Evolutionary conservation across 2,329 filamentous ascomycete genomes (phyloP), one percentile per base, ranked within the genome.

Genomic region (Knufia fluminis): DNA sequence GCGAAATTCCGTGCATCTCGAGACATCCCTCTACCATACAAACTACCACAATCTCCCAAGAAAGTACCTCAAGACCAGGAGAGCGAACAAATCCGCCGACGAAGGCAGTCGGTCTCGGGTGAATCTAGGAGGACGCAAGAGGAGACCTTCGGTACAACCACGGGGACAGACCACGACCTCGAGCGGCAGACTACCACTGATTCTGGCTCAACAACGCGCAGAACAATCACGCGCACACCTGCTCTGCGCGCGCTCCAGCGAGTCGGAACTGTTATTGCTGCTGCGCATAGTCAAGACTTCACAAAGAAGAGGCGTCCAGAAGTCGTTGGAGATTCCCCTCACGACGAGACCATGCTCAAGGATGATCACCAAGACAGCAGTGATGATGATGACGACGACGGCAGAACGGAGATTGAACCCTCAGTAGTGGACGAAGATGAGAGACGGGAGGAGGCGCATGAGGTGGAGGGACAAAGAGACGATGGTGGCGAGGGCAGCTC

Each of bases 261-360:
- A 1, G 74, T 83, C 10, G 79, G 78, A 3, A 79, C 75, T 12
- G 80, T 89, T n/a, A 74, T 96, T 57, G 85, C 87, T 3, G 77
- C 83, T 53, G 91, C 91, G 4, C 92, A 97, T 64, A 84, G 79
- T 53, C 85, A 94, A 64, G 91, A 97, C 68, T 97, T 96, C 64
- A 86, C 94, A 68, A 85, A 92, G 70, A 85, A 80, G 64, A 76
- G 79, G 54, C 75, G 71, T 23, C 73, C 74, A 0, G 71, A 72
- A 31, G 62, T 70, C 10, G 62, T 71, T 12, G 60, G 61, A 6
- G n/a, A 24, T 8, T 46, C 49, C 2, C 64, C 62, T 7, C 64
- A 64, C 16, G 62, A 60, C 24, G 62, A 67, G 4, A 60, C 65
- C 2, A 61, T 59, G 26, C 8, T 44, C 12, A 49, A 48, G 14